These are phyloP conservation scores for Tagetes patula DNA, from an alignment of 129 eudicot species.

Conservation along the genomic window DNA sequence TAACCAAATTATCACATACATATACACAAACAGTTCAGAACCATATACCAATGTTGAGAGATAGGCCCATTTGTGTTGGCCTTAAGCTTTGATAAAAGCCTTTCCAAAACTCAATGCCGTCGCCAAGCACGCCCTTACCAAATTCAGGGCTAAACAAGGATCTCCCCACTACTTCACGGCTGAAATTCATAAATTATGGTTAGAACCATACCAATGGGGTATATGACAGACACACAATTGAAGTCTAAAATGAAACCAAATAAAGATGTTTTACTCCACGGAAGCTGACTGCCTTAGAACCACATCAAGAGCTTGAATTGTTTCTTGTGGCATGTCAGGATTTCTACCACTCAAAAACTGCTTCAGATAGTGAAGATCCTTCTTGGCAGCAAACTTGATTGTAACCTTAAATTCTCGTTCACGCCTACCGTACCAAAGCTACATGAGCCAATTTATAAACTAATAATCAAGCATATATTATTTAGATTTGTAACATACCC, in stretches of 20 bases:
- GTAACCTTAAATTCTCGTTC: constrained; percentile 57
- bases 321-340: constrained; percentile 65
- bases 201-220: not conserved
- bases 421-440: constrained; percentile 36
- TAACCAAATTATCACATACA: not conserved
- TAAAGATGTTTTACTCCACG: constrained; percentile 17
- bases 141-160: constrained; percentile 50
- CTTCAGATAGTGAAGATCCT: constrained; percentile 51
- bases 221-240: not conserved
- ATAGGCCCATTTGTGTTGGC: constrained; percentile 91
- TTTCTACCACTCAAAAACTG: constrained; percentile 50
- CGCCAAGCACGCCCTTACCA: constrained; percentile 62
- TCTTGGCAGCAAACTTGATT: constrained; percentile 63
- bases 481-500: constrained; percentile 13
- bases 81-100: constrained; percentile 84
- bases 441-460: not conserved
- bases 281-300: constrained; percentile 62
- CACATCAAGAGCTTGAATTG: constrained; percentile 79
- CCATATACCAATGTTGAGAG: constrained; percentile 66
- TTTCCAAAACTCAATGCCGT: constrained; percentile 73
- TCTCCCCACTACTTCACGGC: constrained; percentile 63
- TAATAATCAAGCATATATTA: not conserved
- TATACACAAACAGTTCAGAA: not conserved
- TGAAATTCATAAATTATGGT: constrained; percentile 22
- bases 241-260: not conserved